phyloP scores from a whole-genome alignment of 2,329 filamentous ascomycete genomes.

The Aureobasidium sp. region DNA sequence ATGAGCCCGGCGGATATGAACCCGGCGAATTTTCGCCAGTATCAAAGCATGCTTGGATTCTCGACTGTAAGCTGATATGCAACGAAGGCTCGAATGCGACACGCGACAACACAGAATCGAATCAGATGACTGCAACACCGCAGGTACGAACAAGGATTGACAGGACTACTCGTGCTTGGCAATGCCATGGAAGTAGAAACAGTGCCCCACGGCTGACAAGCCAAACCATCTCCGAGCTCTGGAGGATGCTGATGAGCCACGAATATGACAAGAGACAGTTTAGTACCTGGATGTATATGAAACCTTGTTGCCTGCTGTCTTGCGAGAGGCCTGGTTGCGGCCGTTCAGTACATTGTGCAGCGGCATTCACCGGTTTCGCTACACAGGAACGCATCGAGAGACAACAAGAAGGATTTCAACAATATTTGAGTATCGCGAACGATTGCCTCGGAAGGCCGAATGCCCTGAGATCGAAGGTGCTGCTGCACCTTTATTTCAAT shows the following conservation, averaged over 20 bases:
- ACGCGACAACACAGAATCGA: not conserved
- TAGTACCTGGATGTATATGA: not conserved
- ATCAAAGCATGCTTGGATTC: not conserved
- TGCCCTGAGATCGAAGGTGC: not conserved
- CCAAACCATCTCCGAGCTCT: not conserved
- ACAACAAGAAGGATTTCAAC: not conserved
- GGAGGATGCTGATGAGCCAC: slow-evolving; percentile 7
- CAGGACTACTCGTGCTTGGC: not conserved
- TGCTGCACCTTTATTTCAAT: not conserved
- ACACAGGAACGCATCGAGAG: not conserved
- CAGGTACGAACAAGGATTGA: not conserved
- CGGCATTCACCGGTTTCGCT: not conserved
- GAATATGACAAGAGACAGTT: not conserved
- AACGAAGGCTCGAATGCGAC: not conserved
- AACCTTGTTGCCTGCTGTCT: not conserved
- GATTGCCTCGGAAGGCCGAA: not conserved
- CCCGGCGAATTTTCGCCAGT: not conserved
- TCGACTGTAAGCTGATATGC: not conserved
- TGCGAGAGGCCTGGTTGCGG: not conserved
- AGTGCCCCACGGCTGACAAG: not conserved
- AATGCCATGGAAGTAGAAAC: not conserved
- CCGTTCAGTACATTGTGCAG: not conserved
- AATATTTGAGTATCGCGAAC: not conserved
- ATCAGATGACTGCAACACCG: not conserved
- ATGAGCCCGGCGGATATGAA: no score